Percentiles rank a stretch among this genome's conserved stretches.
Conservation (phyloP, 2,329 filamentous ascomycete species). For the Penicillium sp. region DNA sequence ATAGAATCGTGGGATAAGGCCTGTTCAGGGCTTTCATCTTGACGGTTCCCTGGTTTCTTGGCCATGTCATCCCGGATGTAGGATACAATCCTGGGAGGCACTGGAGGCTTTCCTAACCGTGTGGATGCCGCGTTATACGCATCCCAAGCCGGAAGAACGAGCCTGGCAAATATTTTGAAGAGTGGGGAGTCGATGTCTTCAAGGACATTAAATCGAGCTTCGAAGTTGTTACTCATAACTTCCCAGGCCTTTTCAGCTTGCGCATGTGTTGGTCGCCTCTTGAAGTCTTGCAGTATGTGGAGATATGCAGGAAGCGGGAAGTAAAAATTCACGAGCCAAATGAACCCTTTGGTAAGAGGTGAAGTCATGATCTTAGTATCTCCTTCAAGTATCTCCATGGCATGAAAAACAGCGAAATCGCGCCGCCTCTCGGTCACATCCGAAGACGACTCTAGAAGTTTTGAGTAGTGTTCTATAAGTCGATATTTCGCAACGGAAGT, state of each 20-base stretch:
- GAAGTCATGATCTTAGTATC: slow-evolving; percentile 48
- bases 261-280: slow-evolving; percentile 33
- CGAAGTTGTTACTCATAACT: slow-evolving; percentile 47
- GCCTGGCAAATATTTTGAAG: slow-evolving; percentile 33
- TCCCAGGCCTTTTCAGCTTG: slow-evolving; percentile 44
- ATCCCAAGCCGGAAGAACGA: slow-evolving; percentile 46
- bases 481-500: slow-evolving; percentile 49
- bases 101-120: slow-evolving; percentile 12
- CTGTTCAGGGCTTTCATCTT: background rate
- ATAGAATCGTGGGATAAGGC: background rate
- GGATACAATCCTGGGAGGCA: slow-evolving; percentile 30
- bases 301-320: slow-evolving; percentile 53
- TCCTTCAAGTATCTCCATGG: slow-evolving; percentile 44
- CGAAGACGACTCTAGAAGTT: slow-evolving; percentile 15
- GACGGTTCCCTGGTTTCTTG: background rate
- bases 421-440: slow-evolving; percentile 30
- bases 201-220: slow-evolving; percentile 29
- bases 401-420: slow-evolving; percentile 31
- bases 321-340: slow-evolving; percentile 45
- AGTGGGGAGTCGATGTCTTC: slow-evolving; percentile 17
- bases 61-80: background rate
- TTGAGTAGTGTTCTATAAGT: slow-evolving; percentile 51
- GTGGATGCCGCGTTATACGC: slow-evolving; percentile 23
- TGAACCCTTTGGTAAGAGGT: slow-evolving; percentile 40
- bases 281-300: slow-evolving; percentile 46